Base-by-base conservation (phyloP, 2,329 filamentous ascomycete species). In the Aschersonia sp. region DNA sequence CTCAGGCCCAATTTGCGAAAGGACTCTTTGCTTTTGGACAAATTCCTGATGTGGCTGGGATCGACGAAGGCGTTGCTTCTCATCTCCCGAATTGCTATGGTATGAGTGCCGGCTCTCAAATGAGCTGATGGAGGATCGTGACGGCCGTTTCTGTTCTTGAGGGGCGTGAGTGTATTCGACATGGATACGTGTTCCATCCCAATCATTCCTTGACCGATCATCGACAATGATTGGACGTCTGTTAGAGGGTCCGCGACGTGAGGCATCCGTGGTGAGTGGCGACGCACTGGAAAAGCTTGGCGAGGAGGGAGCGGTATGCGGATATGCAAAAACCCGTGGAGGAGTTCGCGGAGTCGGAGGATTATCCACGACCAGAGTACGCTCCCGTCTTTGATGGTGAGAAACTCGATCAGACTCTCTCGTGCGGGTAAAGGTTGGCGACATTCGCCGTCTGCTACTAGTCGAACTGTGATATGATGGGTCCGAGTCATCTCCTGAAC, bases 271-370 rank as follows among this genome's bases (percentile, higher is more conserved):
- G n/a, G 57, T 45, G 50, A 59, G 58, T n/a, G 57, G 51, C 44
- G 57, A 51, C 32, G 54, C 44, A 48, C 51, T 46, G 42, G 47
- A 41, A 41, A 48, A 47, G 29, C 55, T 56, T 44, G 68, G 65
- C 45, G 67, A 71, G 3, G 67, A 52, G 9, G 68, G 67, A 28
- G 62, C 61, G 40, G 68, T 71, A 54, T 64, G 64, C 4, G 69
- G 63, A 20, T 61, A 59, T 47, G 51, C 53, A 55, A 63, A 68
- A 35, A 59, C 56, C 51, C 65, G 68, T n/a, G 72, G 69, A 30
- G 72, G 68, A 31, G 70, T 71, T 48, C 67, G 64, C 38, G 71
- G 66, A 6, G 66, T 68, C 9, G 70, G 65, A 3, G 69, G 69
- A 52, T 62, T 62, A 50, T 73, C 66, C 46, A 70, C 63, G 48